Base-by-base conservation (phyloP, 2,329 filamentous ascomycete genomes). In the Microcera coccophila region DNA sequence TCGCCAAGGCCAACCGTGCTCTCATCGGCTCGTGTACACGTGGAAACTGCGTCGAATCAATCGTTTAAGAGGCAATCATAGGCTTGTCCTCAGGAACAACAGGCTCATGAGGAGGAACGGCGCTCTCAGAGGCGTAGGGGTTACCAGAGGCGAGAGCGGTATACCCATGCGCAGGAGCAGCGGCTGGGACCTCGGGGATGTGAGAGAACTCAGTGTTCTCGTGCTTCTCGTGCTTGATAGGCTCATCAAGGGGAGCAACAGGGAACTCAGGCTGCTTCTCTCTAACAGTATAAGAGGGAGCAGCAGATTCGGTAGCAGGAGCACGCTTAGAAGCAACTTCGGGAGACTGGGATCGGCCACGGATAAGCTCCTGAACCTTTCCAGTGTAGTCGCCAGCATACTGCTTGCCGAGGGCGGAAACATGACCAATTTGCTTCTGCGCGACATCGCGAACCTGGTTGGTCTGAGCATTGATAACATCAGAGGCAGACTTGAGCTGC, bases 321-420 rank as follows among this genome's bases (percentile, higher is more conserved):
- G 15, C 29, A n/a, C 12, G 33, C 33, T 35, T 35, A n/a, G 33
- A 54, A 38, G 64, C 59, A 49, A 63, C 56, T 55, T 71, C 67
- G 41, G 71, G 66, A 29, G 72, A 68, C 42, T 67, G 59, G 15
- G 67, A 65, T 48, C 67, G 68, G 54, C 74, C 74, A 45, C 75
- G 73, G 53, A 85, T 72, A 61, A 84, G 70, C 55, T 78, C 71
- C 68, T 84, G 81, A 42, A 82, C 81, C 74, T 85, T 85, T 62
- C 74, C 71, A 20, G 80, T 80, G 65, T 85, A 83, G 60, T 85
- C 81, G 31, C 78, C 80, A 57, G 82, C 74, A 58, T 84, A 83
- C 62, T 82, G 76, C 74, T 84, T 85, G 59, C 81, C 79, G 31
- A 81, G 67, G 57, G 78, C 72, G 38, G 81, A 76, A 50, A 81